These are phyloP conservation scores for Vanrija sp. DNA, from an alignment of 1,284 basidiomycete genomes.

Conservation along the genomic window DNA sequence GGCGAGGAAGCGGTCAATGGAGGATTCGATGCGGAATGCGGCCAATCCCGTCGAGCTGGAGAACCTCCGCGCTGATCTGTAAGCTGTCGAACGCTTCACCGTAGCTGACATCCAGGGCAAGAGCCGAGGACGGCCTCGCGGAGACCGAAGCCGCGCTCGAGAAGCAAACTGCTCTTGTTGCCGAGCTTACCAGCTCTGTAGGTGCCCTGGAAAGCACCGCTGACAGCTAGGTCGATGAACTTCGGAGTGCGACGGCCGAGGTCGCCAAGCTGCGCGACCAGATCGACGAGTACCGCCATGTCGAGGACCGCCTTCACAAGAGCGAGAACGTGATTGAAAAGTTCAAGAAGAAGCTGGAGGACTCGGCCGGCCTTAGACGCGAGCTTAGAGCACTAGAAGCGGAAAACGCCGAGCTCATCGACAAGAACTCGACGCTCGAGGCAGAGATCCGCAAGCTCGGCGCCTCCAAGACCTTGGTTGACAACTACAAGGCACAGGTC, in stretches of 20 bases:
- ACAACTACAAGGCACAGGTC: slow-evolving; percentile 80
- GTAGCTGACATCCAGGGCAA: slow-evolving; percentile 48
- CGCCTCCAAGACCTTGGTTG: slow-evolving; percentile 82
- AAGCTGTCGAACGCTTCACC: slow-evolving; percentile 48
- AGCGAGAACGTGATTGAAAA: slow-evolving; percentile 97
- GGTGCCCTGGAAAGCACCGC: slow-evolving; percentile 1
- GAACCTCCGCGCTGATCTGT: slow-evolving; percentile 71
- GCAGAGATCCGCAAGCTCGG: slow-evolving; percentile 84
- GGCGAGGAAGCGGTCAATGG: too few relatives aligned
- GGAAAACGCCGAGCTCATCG: slow-evolving; percentile 85
- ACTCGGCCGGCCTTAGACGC: slow-evolving; percentile 79
- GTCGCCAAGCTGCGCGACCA: slow-evolving; percentile 80
- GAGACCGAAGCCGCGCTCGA: slow-evolving; percentile 73
- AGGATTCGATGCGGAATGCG: too few relatives aligned
- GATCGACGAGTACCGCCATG: slow-evolving; percentile 90
- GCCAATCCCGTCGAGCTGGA: slow-evolving; percentile 60
- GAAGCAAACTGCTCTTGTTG: slow-evolving; percentile 63
- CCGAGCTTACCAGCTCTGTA: slow-evolving; percentile 67
- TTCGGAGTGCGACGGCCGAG: slow-evolving; percentile 73
- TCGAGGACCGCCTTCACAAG: slow-evolving; percentile 84
- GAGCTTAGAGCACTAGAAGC: slow-evolving; percentile 82
- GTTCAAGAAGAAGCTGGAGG: slow-evolving; percentile 97
- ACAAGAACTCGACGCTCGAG: slow-evolving; percentile 84
- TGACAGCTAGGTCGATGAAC: slow-evolving; percentile 60
- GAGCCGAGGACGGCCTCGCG: slow-evolving; percentile 74